phyloP scores from a whole-genome alignment of 306 rosid genomes.

The Pterocarpus macrocarpus region DNA sequence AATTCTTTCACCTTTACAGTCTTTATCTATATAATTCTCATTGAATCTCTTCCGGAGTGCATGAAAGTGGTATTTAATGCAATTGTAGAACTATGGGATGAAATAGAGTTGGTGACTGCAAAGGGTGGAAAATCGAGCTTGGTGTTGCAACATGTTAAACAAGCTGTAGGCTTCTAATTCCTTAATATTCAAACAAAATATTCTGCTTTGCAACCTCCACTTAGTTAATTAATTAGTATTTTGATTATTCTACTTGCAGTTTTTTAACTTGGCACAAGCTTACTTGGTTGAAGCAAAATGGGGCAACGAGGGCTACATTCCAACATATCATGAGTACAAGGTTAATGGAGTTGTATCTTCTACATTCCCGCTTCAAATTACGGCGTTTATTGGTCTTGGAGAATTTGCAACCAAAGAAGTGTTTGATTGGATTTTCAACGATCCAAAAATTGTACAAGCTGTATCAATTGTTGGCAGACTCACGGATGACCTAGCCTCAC shows the following conservation, averaged over 20 bases:
- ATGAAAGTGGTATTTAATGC: constrained; percentile 38
- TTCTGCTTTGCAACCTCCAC: background rate
- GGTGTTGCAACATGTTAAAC: constrained; percentile 15
- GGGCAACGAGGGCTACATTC: constrained; percentile 23
- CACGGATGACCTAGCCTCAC: constrained; percentile 39
- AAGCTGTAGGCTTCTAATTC: background rate
- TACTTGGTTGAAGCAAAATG: constrained; percentile 45
- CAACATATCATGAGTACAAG: constrained; percentile 45
- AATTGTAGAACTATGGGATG: background rate
- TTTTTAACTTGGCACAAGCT: background rate
- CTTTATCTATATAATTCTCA: background rate
- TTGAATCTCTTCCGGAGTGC: constrained; percentile 29
- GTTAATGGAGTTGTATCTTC: background rate
- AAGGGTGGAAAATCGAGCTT: constrained; percentile 17
- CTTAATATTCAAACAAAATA: background rate
- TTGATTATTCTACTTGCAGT: background rate
- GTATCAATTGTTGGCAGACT: constrained; percentile 4
- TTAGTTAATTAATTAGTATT: background rate
- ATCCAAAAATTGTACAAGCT: constrained; percentile 38
- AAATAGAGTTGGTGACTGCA: background rate
- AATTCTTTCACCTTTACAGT: background rate
- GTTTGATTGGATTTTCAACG: constrained; percentile 39
- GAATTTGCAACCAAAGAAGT: constrained; percentile 25
- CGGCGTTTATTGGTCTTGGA: constrained; percentile 25
- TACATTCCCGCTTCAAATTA: background rate